Evolutionary conservation across 2,329 filamentous ascomycete genomes (phyloP), one percentile per base, ranked within the genome.

Genomic region (Fusarium pseudocircinatum): DNA sequence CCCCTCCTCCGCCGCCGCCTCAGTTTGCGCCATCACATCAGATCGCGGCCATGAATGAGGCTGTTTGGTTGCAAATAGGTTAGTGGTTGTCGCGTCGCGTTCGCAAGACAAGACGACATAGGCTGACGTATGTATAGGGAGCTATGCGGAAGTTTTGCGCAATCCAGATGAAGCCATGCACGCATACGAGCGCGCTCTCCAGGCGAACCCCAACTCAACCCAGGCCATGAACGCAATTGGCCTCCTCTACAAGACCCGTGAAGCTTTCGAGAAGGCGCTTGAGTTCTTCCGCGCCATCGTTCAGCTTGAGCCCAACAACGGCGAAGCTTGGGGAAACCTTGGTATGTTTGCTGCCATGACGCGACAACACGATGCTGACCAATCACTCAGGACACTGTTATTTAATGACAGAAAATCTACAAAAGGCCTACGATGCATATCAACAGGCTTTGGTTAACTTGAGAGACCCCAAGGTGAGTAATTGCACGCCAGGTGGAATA

Each of bases 341-440:
- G 96, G 94, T 96, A 87, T 74, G 89, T 54, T 32, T 26, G 24
- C 28, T 39, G 37, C 28, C 34, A 26, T n/a, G 57, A 46, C 69
- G 58, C 58, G 40, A 58, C 57, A 36, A 60, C 54, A 47, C 53
- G 66, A 60, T 40, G 53, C 69, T 78, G 61, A 77, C 74, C 30
- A 32, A 60, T 52, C 56, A 36, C 49, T 20, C 76, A 96, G 94
- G 96, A n/a, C 96, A 98, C 82, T 98, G 96, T 84, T 97, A 96
- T 81, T 87, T 99, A 32, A 99, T 99, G 96, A 97, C 97, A 90
- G 96, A 99, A 79, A 96, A 98, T 79, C 85, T 98, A 39, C 96
- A 98, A 83, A 95, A 98, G 80, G 96, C 96, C 2, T 99, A 99
- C 79, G 94, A 94, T 37, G 95, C 96, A 2, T 99, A 99, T 81